These are phyloP conservation scores for Microdochium bolleyi DNA, from an alignment of 2,329 filamentous ascomycete genomes.

Conservation along the genomic window DNA sequence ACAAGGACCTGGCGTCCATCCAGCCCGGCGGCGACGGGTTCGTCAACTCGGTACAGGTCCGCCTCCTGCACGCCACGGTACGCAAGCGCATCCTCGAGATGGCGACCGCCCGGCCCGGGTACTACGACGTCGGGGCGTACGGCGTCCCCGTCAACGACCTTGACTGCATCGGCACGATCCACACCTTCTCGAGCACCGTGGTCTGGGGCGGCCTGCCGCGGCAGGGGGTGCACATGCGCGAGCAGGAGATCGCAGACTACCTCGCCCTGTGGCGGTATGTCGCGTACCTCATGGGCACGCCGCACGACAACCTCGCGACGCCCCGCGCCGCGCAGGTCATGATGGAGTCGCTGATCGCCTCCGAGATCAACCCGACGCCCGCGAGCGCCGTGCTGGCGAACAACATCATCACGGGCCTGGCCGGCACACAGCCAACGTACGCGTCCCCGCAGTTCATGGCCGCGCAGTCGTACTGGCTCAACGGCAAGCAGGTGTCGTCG, in stretches of 20 bases:
- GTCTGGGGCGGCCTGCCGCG: conserved; percentile 60
- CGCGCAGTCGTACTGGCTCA: conserved; percentile 62
- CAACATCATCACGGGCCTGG: conserved; percentile 66
- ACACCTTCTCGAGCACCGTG: conserved; percentile 59
- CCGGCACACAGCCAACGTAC: conserved; percentile 56
- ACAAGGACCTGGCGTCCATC: conserved; percentile 54
- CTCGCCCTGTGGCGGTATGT: conserved; percentile 71
- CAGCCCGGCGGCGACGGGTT: conserved; percentile 61
- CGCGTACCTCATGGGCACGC: conserved; percentile 62
- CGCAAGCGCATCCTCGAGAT: conserved; percentile 57
- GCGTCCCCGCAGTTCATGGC: conserved; percentile 59
- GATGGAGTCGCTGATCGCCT: conserved; percentile 60
- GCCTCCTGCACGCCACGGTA: conserved; percentile 61
- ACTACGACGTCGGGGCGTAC: conserved; percentile 50
- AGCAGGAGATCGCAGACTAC: conserved; percentile 60
- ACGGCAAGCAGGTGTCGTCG: conserved; percentile 55
- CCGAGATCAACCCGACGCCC: conserved; percentile 58
- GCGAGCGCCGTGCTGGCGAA: conserved; percentile 60
- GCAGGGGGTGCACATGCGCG: conserved; percentile 59
- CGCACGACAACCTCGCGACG: conserved; percentile 50
- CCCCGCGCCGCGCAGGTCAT: conserved; percentile 46
- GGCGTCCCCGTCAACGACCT: conserved; percentile 70
- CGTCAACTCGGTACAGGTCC: conserved; percentile 56
- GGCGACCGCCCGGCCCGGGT: conserved; percentile 43
- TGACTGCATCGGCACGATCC: conserved; percentile 65